Evolutionary conservation across 2,329 filamentous ascomycete genomes (phyloP).

Genomic region (Scorias spongiosa): DNA sequence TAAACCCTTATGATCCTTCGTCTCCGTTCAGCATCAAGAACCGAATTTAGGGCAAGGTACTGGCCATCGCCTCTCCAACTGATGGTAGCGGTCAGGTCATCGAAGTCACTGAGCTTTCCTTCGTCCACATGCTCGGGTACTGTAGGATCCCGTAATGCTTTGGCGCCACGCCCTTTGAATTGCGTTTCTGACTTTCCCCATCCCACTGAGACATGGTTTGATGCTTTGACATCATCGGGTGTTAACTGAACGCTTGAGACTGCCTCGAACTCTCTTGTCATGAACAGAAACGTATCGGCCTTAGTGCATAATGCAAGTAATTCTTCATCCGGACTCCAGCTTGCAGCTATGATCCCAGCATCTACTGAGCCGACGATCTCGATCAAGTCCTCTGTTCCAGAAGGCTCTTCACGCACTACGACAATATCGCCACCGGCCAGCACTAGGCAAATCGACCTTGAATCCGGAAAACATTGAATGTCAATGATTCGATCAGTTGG

Average conservation of each 20-base stretch:
- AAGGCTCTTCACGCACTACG: conserved; percentile 58
- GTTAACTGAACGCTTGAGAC: conserved; percentile 61
- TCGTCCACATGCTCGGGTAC: conserved; percentile 85
- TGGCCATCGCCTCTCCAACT: conserved; percentile 93
- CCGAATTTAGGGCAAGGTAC: conserved; percentile 71
- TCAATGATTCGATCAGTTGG: conserved; percentile 59
- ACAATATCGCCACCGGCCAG: conserved; percentile 85
- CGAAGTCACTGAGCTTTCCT: conserved; percentile 57
- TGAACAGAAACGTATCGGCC: conserved; percentile 67
- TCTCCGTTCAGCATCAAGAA: conserved; percentile 51
- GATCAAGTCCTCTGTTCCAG: conserved; percentile 58
- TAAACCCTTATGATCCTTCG: conserved; percentile 80
- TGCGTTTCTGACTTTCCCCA: conserved; percentile 99
- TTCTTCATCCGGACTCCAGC: conserved; percentile 93
- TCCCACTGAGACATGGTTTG: conserved; percentile 82
- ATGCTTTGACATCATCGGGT: conserved; percentile 60
- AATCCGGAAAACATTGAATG: conserved; percentile 76
- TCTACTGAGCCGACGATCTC: conserved; percentile 94
- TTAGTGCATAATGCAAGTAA: conserved; percentile 70
- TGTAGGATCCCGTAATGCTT: conserved; percentile 78
- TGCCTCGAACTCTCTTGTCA: conserved; percentile 82
- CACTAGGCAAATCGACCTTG: conserved; percentile 61
- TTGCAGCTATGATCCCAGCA: conserved; percentile 73
- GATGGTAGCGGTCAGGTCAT: conserved; percentile 57
- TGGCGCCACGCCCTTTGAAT: conserved; percentile 65